Percentiles rank a stretch among this genome's conserved stretches.
These are phyloP conservation scores for Lophium mytilinum DNA, from an alignment of 495 filamentous ascomycete species.

Conservation along the genomic window DNA sequence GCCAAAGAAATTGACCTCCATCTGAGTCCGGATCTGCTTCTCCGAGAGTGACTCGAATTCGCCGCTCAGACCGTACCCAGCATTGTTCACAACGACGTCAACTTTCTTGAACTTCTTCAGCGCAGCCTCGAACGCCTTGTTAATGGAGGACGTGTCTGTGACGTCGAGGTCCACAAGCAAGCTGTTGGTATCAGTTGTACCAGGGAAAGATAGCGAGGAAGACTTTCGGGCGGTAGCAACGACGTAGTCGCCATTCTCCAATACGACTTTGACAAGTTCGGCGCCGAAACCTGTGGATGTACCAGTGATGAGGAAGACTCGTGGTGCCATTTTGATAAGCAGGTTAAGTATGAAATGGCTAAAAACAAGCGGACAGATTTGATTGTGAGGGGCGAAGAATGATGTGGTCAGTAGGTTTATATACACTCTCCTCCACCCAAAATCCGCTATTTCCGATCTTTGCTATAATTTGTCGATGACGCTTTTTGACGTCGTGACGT, in stretches of 20 bases:
- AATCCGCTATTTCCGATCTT: no score
- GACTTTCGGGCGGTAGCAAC: slow-evolving; percentile 34
- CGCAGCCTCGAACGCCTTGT: slow-evolving; percentile 29
- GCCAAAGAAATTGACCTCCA: slow-evolving; percentile 37
- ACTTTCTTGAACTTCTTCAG: slow-evolving; percentile 31
- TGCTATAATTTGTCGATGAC: no score
- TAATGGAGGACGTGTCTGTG: slow-evolving; percentile 24
- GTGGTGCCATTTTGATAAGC: slow-evolving; percentile 18
- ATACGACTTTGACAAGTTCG: slow-evolving; percentile 29
- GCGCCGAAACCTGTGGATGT: slow-evolving; percentile 33
- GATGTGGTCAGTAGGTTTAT: no score
- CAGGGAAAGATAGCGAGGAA: slow-evolving; percentile 21
- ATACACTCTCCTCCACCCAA: no score
- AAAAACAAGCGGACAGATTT: no score
- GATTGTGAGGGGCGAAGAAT: no score
- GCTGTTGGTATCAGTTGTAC: slow-evolving; percentile 11
- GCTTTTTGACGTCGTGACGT: no score
- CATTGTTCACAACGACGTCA: slow-evolving; percentile 36
- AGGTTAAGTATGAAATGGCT: no score
- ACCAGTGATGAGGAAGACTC: slow-evolving; percentile 35
- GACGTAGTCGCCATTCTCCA: slow-evolving; percentile 30
- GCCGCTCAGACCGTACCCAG: slow-evolving; percentile 31
- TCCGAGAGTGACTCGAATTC: slow-evolving; percentile 33
- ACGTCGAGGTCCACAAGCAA: slow-evolving; percentile 31
- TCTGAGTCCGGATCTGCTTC: slow-evolving; percentile 29